phyloP scores from a whole-genome alignment of 352 stramenopile genomes.

The Elongisporangium undulatum region DNA sequence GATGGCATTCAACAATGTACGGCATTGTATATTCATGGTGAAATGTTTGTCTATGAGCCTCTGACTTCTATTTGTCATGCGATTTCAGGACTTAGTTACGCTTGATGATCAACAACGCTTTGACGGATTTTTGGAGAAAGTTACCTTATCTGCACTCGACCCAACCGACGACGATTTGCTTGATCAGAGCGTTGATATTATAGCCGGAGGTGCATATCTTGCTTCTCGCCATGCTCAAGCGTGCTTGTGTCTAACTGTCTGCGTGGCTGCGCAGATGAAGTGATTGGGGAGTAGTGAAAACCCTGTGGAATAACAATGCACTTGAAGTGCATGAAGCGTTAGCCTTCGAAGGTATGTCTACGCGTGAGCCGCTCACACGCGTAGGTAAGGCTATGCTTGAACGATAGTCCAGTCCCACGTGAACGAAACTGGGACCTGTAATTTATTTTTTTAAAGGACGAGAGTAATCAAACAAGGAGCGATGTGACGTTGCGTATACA shows the following conservation, averaged over 20 bases:
- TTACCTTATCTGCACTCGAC: slow-evolving; percentile 51
- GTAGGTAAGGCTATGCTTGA: neutral
- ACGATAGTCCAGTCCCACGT: neutral
- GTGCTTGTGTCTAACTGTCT: neutral
- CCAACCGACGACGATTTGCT: slow-evolving; percentile 58
- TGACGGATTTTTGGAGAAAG: slow-evolving; percentile 59
- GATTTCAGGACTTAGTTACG: slow-evolving; percentile 34
- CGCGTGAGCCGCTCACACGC: neutral
- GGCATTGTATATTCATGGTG: slow-evolving; percentile 3
- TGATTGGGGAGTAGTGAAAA: slow-evolving; percentile 14
- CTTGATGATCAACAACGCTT: slow-evolving; percentile 60
- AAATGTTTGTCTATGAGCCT: slow-evolving; percentile 1
- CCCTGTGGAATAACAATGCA: slow-evolving; percentile 4
- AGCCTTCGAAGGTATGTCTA: neutral
- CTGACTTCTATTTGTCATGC: slow-evolving; percentile 4
- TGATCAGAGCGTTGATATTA: slow-evolving; percentile 41
- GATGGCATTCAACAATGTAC: slow-evolving; percentile 67
- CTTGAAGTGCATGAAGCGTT: neutral
- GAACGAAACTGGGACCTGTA: neutral
- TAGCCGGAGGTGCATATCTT: slow-evolving; percentile 28
- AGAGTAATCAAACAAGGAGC: neutral
- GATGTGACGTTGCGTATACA: neutral
- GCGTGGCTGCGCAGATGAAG: slow-evolving; percentile 7
- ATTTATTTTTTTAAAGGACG: neutral
- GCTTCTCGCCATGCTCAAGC: neutral